phyloP scores from a whole-genome alignment of 2,329 filamentous ascomycete genomes.

The Cordyceps javanica region DNA sequence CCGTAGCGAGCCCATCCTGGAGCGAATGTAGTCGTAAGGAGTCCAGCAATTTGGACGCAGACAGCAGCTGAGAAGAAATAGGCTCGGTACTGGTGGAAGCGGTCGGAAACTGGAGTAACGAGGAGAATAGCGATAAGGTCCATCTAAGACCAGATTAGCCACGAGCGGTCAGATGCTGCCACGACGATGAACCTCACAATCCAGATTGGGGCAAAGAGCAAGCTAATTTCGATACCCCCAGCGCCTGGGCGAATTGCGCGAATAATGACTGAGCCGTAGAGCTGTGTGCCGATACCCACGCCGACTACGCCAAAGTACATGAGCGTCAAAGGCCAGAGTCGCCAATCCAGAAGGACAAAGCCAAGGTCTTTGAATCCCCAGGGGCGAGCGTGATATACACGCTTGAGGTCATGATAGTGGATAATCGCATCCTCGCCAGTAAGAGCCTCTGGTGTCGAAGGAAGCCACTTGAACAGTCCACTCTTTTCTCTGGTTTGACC shows the following conservation, averaged over 20 bases:
- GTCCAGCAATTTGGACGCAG: constrained; percentile 73
- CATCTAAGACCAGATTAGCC: constrained; percentile 46
- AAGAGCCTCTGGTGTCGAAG: constrained; percentile 63
- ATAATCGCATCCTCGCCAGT: constrained; percentile 70
- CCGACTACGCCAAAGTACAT: constrained; percentile 97
- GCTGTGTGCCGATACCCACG: constrained; percentile 83
- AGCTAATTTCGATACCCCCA: constrained; percentile 67
- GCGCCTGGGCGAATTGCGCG: constrained; percentile 67
- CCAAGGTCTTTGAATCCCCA: constrained; percentile 70
- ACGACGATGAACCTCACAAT: constrained; percentile 50
- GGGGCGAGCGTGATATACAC: constrained; percentile 68
- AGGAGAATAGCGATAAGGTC: constrained; percentile 82
- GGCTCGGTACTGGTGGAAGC: constrained; percentile 74
- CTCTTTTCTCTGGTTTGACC: constrained; percentile 50
- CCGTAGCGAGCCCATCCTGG: constrained; percentile 81
- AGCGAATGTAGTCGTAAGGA: constrained; percentile 73
- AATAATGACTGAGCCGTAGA: constrained; percentile 85
- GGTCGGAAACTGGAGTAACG: constrained; percentile 78
- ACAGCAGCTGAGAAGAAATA: constrained; percentile 74
- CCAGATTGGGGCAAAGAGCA: constrained; percentile 89
- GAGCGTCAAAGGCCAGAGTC: constrained; percentile 74
- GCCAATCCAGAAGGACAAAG: constrained; percentile 74
- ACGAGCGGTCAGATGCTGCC: neutral
- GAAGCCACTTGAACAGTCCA: constrained; percentile 59
- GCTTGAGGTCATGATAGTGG: constrained; percentile 75